Base-by-base conservation (phyloP, 2,329 filamentous ascomycete species). In the Fusarium sulawesiense region DNA sequence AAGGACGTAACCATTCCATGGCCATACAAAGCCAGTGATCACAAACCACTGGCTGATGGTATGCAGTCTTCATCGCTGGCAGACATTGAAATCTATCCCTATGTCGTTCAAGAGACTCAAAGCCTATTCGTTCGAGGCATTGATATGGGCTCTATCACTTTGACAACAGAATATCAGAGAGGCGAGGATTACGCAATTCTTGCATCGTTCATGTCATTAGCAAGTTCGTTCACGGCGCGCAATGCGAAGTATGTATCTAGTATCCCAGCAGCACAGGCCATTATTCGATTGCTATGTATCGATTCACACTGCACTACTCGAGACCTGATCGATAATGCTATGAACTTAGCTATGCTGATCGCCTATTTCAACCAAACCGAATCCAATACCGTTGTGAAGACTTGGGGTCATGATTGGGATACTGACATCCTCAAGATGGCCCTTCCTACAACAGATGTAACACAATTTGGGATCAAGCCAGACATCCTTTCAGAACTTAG, bases 281-380 rank as follows among this genome's bases (percentile, higher is more conserved):
- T 57, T 14, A 27, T 64, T 25, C 47, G 25, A 8, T 37, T 64
- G 12, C 9, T 64, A 16, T 37, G 18, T 9, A 21, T 49, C 18
- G 25, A 50, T 23, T 27, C 27, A 34, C 34, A 32, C 29, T 12
- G 7, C 7, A 21, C 37, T 18, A 45, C 37, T 30, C 50, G 42
- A 18, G 50, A 29, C 3, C 30, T 64, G 27, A 20, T 46, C 51
- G 44, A 49, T 7, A 41, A 14, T 23, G 45, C 44, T 49, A 49
- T 64, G 44, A 50, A 64, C 32, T 21, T 64, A 16, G 30, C 59
- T 5, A 20, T 64, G 59, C 18, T 63, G 25, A 57, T 50, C 14
- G 37, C 25, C 10, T 57, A 44, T 56, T 46, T 57, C 30, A 57
- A 64, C 40, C 55, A 45, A 32, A 6, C 30, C 11, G n/a, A 30